phyloP scores from a whole-genome alignment of 192 early-diverging fungal species.

The Diversispora eburnea region DNA sequence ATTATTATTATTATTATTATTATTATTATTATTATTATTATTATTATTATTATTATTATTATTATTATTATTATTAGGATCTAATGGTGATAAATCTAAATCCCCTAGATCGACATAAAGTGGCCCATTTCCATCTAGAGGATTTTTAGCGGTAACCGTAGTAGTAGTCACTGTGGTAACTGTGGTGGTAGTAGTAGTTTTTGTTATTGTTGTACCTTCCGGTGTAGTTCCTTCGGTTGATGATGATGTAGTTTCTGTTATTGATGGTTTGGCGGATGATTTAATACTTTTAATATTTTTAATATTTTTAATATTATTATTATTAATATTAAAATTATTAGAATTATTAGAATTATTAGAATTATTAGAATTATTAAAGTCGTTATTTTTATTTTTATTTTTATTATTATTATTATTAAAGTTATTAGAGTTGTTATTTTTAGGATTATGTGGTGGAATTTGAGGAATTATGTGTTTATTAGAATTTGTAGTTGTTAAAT shows the following conservation, averaged over 20 bases:
- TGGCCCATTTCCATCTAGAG: neutral
- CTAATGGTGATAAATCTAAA: constrained; percentile 4
- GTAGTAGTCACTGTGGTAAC: constrained; percentile 22
- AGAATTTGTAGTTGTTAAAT: too few relatives aligned
- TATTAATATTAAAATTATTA: too few relatives aligned
- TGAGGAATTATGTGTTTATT: too few relatives aligned
- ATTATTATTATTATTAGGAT: neutral
- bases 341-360: too few relatives aligned
- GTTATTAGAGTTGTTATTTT: too few relatives aligned
- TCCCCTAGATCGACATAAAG: constrained; percentile 16
- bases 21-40: neutral
- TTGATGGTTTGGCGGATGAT: neutral
- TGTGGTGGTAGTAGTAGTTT: constrained; percentile 18
- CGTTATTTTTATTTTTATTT: too few relatives aligned
- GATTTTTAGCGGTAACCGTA: constrained; percentile 5
- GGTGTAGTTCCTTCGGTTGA: neutral
- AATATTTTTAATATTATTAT: too few relatives aligned
- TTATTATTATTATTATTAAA: too few relatives aligned
- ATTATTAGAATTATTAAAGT: too few relatives aligned
- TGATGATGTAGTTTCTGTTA: neutral
- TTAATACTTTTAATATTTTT: too few relatives aligned
- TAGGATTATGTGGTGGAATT: too few relatives aligned
- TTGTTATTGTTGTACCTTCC: constrained; percentile 19
- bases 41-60: neutral
- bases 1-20: neutral